phyloP scores from a whole-genome alignment of 768 basidiomycete genomes.

The Fomitopsis pulvina region DNA sequence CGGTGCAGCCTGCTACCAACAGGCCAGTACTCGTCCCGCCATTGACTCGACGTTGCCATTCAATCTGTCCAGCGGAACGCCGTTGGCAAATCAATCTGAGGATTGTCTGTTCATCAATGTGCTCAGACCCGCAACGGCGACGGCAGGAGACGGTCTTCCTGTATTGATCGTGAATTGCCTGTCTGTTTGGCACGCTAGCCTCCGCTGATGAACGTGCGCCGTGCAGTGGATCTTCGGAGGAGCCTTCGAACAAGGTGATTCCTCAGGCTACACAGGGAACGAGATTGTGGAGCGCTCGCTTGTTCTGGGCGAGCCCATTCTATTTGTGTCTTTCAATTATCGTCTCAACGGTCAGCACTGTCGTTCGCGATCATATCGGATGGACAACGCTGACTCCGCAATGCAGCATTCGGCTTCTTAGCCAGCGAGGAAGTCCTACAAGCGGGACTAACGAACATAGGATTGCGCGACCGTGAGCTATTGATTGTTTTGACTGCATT shows the following conservation, averaged over 20 bases:
- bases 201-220: background rate
- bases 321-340: constrained; percentile 54
- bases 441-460: constrained; percentile 36
- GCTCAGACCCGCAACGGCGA: background rate
- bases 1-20: background rate
- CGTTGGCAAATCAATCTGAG: background rate
- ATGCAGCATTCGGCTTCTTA: constrained; percentile 31
- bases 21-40: background rate
- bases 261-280: background rate
- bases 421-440: constrained; percentile 31
- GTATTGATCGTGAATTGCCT: background rate
- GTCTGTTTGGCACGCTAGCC: background rate
- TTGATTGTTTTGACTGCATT: background rate
- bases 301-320: constrained; percentile 32
- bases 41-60: background rate
- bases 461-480: constrained; percentile 39
- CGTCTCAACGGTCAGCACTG: constrained; percentile 1
- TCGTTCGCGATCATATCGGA: background rate
- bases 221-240: constrained; percentile 2
- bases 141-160: background rate
- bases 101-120: constrained; percentile 3
- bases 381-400: background rate
- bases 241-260: background rate
- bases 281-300: constrained; percentile 28
- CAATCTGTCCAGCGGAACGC: background rate